Base-by-base conservation (phyloP, 176 grass and related monocot genomes). In the Carex scoparia region DNA sequence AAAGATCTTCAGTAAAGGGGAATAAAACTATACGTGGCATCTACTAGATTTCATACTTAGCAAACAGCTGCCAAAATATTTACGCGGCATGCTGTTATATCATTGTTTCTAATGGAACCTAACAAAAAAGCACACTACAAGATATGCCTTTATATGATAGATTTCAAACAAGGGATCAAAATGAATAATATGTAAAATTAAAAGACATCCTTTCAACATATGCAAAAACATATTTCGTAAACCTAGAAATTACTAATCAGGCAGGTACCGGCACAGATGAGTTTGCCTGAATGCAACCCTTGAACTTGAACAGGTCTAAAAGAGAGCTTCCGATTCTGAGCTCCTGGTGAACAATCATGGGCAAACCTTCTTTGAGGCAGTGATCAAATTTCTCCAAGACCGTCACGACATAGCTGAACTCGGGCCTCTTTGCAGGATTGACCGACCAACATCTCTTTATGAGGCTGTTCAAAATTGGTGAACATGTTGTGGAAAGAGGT, bases 301-400 rank as follows among this genome's bases (percentile, higher is more conserved):
- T 83, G 62, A 85, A 86, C 77, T 92, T 90, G 65, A 95, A 88
- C 65, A 99, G 65, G 58, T 90, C 87, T 79, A 88, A 80, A 6
- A 96, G 46, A 6, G 97, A 89, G 31, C 83, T 90, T 67, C 93
- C 85, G 5, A 95, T 75, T 86, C 91, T 85, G 60, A 95, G 88
- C 42, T 99, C 91, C 67, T 94, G 91, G 59, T 89, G 93, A 88
- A 82, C 88, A 87, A 88, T 83, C 40, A 95, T 46, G 0, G 97
- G 97, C 86, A 85, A 49, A 72, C 96, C 93, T 69, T 95, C 93
- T 83, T 86, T 99, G 3, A 99, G 80, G 82, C 96, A 91, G 84
- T 91, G 91, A 65, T 99, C 93, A 76, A 92, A 99, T 80, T 99
- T 99, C 87, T 99, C 96, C 73, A 99, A 88, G 53, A 94, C 88